Evolutionary conservation across 108 stramenopile species (phyloP).

Genomic region (Nannochloropsis oceanica): DNA sequence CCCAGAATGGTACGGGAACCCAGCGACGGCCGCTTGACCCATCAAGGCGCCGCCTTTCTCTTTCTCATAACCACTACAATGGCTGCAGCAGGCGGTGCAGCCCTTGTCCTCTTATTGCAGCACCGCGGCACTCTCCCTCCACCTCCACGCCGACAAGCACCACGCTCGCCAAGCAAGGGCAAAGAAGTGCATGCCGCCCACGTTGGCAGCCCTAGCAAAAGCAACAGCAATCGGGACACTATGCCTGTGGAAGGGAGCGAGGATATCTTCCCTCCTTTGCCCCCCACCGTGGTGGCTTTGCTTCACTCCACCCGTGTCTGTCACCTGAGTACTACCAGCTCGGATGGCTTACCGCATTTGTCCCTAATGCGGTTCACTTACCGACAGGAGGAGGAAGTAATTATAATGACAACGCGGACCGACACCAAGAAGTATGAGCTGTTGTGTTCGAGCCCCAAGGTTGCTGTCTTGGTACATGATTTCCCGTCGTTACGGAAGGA

Average conservation of each 20-base stretch:
- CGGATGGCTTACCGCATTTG: slow-evolving; percentile 2
- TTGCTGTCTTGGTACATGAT: background rate
- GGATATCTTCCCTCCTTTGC: background rate
- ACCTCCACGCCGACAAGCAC: background rate
- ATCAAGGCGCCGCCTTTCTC: background rate
- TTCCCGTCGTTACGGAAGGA: background rate
- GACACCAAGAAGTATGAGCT: slow-evolving; percentile 1
- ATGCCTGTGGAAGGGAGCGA: background rate
- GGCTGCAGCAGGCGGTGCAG: background rate
- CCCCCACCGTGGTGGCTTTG: background rate
- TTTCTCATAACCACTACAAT: background rate
- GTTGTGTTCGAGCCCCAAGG: background rate
- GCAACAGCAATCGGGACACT: background rate
- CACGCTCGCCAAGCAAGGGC: background rate
- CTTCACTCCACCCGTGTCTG: background rate
- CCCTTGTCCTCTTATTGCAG: background rate
- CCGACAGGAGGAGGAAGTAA: background rate
- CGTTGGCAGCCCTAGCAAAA: background rate
- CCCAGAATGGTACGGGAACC: background rate
- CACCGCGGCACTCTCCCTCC: background rate
- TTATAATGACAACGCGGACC: background rate
- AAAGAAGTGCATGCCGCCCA: background rate
- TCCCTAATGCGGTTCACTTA: background rate
- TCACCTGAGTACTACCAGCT: background rate
- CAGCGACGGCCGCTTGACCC: background rate